Base-by-base conservation (phyloP, 345 rosid species). In the Dipteronia dyeriana region DNA sequence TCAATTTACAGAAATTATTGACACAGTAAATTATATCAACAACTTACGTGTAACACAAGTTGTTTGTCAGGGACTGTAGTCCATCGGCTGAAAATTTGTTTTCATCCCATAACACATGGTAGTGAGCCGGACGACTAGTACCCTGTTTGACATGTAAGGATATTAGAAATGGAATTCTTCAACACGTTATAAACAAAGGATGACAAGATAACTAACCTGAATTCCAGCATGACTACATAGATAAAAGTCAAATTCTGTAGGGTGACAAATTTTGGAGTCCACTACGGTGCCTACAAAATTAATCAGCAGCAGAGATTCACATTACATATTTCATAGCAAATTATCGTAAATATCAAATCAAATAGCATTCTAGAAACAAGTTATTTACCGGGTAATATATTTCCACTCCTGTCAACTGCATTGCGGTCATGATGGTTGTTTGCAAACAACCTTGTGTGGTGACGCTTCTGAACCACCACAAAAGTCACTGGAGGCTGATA, bases 401-500 rank as follows among this genome's bases (percentile, higher is more conserved):
- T 97, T 56, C 99, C 99, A 73, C 99, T 97, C 86, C 62, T 87
- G 82, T 94, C 99, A 59, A 94, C 92, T 23, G 97, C 79, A 75
- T 81, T 82, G 19, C 91, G 90, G 68, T 97, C 97, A 41, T 64
- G 68, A 71, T 97, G 98, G 78, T 92, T 85, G 72, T 90, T 88
- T 56, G 99, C 97, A 80, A 97, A 97, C 83, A 97, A 87, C 81
- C 99, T 90, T 5, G 99, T 97, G 86, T 97, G 99, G 73, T 94
- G 99, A 51, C 99, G 97, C 86, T 97, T 97, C 85, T 97, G 99
- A 79, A 97, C 99, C 76, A 97, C 99, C 60, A 94, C 97, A 85
- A 97, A 97, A 13, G 99, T 97, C 62, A 97, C 99, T 2, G 97
- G 93, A 68, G 99, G 99, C 91, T 97, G 98, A 90, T 97, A 97